A percentile compares a stretch with the other conserved stretches of the same genome.
Conservation (phyloP, 768 basidiomycete genomes). For the Mycena belliarum region DNA sequence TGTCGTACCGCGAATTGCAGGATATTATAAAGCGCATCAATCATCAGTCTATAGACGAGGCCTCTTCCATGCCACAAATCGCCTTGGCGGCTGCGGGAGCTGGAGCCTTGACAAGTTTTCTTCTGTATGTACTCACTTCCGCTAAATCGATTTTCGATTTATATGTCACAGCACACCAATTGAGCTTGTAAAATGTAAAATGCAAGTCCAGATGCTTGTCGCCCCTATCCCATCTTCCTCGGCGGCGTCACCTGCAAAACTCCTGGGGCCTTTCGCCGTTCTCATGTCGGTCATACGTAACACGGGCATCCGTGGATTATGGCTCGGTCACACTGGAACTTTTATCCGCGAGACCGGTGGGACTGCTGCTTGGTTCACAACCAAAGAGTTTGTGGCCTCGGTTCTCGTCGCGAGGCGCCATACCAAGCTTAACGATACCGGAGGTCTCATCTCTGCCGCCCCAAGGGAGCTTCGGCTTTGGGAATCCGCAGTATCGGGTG, state of each 20-base stretch:
- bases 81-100: constrained; percentile 85
- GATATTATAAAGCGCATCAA: constrained; percentile 49
- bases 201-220: constrained; percentile 86
- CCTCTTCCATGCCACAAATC: constrained; percentile 67
- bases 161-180: constrained; percentile 65
- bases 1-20: constrained; percentile 83
- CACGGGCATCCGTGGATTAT: constrained; percentile 64
- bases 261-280: constrained; percentile 72
- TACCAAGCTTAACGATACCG: constrained; percentile 17
- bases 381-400: constrained; percentile 76
- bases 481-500: constrained; percentile 81
- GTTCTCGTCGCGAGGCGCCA: constrained; percentile 55
- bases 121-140: constrained; percentile 60
- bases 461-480: constrained; percentile 48
- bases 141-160: neutral
- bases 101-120: constrained; percentile 83
- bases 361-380: constrained; percentile 82
- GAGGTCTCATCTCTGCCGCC: constrained; percentile 10
- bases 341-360: constrained; percentile 88
- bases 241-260: constrained; percentile 23
- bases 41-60: constrained; percentile 37
- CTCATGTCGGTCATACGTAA: constrained; percentile 54
- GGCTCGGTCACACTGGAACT: constrained; percentile 62
- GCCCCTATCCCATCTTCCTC: constrained; percentile 18
- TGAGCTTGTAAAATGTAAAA: constrained; percentile 88